Evolutionary conservation across 176 grass and related monocot species (phyloP).

Genomic region (Puccinellia tenuiflora): DNA sequence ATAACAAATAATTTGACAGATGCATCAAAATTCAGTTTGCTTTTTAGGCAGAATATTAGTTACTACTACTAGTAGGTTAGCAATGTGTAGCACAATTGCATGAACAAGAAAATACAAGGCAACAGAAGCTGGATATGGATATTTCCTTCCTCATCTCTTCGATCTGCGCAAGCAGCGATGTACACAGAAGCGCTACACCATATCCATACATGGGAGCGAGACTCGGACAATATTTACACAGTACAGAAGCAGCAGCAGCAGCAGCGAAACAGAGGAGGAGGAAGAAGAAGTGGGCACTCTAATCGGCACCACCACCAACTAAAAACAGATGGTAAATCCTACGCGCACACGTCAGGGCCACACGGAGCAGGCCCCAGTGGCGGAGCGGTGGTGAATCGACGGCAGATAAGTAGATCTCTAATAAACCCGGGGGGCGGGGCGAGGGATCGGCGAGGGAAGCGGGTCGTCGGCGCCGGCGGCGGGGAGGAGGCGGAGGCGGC

Average conservation of each 20-base stretch:
- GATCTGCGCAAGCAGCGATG: slow-evolving; percentile 21
- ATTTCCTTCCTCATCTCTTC: slow-evolving; percentile 20
- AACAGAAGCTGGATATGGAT: not conserved
- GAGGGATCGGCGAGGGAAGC: not conserved
- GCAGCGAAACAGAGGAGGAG: not conserved
- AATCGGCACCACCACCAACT: not conserved
- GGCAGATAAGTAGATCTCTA: not conserved
- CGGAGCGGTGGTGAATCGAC: not conserved
- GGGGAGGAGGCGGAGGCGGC: slow-evolving; percentile 54
- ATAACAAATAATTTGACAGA: not conserved
- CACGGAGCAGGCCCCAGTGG: slow-evolving; percentile 20
- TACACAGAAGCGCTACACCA: slow-evolving; percentile 37
- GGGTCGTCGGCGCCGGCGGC: not conserved
- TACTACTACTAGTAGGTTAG: too few species aligned
- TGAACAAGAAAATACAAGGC: not conserved
- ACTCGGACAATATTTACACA: slow-evolving; percentile 41
- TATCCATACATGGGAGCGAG: slow-evolving; percentile 41
- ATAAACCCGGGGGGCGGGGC: not conserved
- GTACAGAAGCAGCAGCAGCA: slow-evolving; percentile 10
- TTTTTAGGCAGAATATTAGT: too few species aligned
- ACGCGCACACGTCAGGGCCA: slow-evolving; percentile 43
- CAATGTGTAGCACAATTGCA: not conserved
- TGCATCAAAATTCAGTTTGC: not conserved
- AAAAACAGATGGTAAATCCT: not conserved
- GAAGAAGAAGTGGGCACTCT: not conserved